phyloP scores from a whole-genome alignment of 805 yeast genomes.

The Maudiozyma bulderi region DNA sequence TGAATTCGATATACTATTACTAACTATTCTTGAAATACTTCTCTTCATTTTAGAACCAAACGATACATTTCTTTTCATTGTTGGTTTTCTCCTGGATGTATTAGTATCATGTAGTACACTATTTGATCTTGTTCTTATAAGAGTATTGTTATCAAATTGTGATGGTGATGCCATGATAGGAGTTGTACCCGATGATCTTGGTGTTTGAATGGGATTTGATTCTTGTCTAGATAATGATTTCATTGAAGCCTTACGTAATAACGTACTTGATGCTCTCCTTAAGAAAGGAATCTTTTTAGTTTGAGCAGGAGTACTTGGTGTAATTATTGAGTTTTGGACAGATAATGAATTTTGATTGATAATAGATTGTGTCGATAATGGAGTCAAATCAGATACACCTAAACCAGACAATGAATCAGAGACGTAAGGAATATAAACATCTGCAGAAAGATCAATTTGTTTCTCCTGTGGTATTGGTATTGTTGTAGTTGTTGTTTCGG shows the following conservation, averaged over 20 bases:
- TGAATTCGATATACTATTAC: not conserved
- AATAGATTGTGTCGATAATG: not conserved
- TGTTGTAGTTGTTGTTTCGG: not conserved
- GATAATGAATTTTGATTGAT: not conserved
- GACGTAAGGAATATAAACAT: not conserved
- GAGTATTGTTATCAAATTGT: not conserved
- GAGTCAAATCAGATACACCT: not conserved
- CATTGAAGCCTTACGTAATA: conserved; percentile 21
- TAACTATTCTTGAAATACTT: conserved; percentile 4
- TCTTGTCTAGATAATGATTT: not conserved
- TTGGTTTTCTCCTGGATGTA: not conserved
- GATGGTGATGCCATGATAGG: not conserved
- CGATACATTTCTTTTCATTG: conserved; percentile 2
- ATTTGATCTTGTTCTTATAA: not conserved
- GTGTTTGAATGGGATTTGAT: not conserved
- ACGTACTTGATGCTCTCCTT: conserved; percentile 26
- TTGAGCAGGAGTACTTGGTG: not conserved
- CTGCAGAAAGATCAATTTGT: not conserved
- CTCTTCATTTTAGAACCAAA: conserved; percentile 2
- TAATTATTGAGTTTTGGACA: not conserved
- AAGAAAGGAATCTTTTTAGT: conserved; percentile 19
- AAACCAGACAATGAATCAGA: not conserved
- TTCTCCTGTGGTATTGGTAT: not conserved
- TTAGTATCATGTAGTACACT: not conserved
- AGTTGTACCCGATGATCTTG: not conserved